A percentile compares a stretch with the other conserved stretches of the same genome.
These are phyloP conservation scores for Kernera saxatilis DNA, from an alignment of 345 rosid species.

Conservation along the genomic window DNA sequence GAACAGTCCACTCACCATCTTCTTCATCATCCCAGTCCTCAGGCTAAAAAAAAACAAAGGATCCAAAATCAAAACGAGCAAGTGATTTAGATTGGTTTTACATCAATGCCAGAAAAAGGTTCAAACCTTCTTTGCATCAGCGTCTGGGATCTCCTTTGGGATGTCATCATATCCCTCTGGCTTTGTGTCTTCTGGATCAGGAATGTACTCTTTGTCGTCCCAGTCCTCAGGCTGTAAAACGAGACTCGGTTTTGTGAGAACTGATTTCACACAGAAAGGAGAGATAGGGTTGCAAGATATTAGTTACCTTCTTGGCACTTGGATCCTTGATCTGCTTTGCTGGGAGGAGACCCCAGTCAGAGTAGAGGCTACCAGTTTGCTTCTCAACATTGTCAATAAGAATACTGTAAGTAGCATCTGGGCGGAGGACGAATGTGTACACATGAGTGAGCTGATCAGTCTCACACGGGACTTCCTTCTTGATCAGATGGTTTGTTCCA, in stretches of 20 bases:
- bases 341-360: constrained; percentile 95
- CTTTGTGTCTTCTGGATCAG: constrained; percentile 91
- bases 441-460: constrained; percentile 98
- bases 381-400: constrained; percentile 94
- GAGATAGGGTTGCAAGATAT: neutral
- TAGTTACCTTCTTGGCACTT: constrained; percentile 73
- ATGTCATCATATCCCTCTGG: constrained; percentile 99
- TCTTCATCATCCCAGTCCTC: constrained; percentile 99
- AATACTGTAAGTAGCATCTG: constrained; percentile 94
- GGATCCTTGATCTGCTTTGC: constrained; percentile 92
- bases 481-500: constrained; percentile 69
- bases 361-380: constrained; percentile 83
- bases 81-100: neutral
- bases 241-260: neutral
- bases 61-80: neutral
- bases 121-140: constrained; percentile 85
- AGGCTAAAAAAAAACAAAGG: constrained; percentile 43
- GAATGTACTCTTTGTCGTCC: constrained; percentile 86
- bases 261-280: neutral
- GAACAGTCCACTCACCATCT: constrained; percentile 97
- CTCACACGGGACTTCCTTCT: constrained; percentile 98
- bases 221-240: constrained; percentile 88
- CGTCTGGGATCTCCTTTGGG: constrained; percentile 81
- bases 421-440: constrained; percentile 79
- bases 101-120: neutral